Base-by-base conservation (phyloP, 2,329 filamentous ascomycete genomes). In the Hortaea werneckii region DNA sequence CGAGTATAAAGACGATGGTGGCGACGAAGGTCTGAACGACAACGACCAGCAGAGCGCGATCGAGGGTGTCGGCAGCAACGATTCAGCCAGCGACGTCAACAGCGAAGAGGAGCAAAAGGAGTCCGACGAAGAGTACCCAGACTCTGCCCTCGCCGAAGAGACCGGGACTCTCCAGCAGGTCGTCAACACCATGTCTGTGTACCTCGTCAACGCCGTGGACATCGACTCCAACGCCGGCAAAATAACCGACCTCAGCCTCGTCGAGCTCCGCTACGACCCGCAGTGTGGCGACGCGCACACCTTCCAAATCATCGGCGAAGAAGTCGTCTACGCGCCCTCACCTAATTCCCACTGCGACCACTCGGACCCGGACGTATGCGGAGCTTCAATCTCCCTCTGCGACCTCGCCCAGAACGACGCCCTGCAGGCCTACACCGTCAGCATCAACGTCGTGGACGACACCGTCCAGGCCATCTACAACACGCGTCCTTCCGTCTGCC, bases 281-380 rank as follows among this genome's bases (percentile, higher is more conserved):
- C 48, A 46, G 26, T 29, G 49, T 7, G 39, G 38, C 9, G 39
- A 45, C 1, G 28, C 28, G n/a, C 54, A 54, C 35, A 46, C 30
- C n/a, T 60, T 50, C 41, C 51, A 55, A 3, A 47, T 60, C 40
- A 54, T 51, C 42, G 57, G 56, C 45, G n/a, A 35, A n/a, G 32
- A 9, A 9, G n/a, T 35, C 32, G 32, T n/a, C 9, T 9, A 9
- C 9, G 32, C n/a, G 9, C 32, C 32, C 32, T 47, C 46, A 11
- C 12, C 48, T 2, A 44, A 48, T 13, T 26, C 49, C 9, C 41
- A 54, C 37, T 44, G 42, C 42, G 32, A 20, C 13, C 29, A 26
- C 29, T 30, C 42, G 13, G 29, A 47, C 5, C 8, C 10, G 30
- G 26, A 37, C 12, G 30, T 26, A 9, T 54, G 50, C 46, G n/a